Percentiles rank a stretch among this genome's conserved stretches.
Evolutionary conservation across 2,329 filamentous ascomycete species (phyloP).

Genomic region (Acrodontium crateriforme): DNA sequence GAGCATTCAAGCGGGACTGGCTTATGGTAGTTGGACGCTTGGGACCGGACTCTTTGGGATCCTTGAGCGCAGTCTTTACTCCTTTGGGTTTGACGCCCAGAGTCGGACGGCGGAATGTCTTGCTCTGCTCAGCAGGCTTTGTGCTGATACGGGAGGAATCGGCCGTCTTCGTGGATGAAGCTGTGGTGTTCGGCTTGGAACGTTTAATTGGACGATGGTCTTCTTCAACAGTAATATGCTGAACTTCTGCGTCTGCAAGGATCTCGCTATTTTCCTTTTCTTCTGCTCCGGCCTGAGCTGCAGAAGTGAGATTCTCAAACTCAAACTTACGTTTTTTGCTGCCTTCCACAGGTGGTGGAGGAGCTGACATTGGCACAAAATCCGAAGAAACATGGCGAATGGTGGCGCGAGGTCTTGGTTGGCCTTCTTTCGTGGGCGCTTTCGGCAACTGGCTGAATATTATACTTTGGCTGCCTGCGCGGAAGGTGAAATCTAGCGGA

Average conservation of each 20-base stretch:
- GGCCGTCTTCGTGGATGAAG: constrained; percentile 3
- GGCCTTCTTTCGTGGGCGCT: constrained; percentile 17
- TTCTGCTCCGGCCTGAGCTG: constrained; percentile 4
- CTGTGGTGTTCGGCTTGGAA: constrained; percentile 7
- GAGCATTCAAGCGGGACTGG: constrained; percentile 17
- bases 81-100: constrained; percentile 22
- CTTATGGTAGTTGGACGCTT: constrained; percentile 15
- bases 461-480: constrained; percentile 28
- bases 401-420: constrained; percentile 20
- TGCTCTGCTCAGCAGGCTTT: constrained; percentile 6
- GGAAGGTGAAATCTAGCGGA: constrained; percentile 35
- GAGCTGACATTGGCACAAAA: too few relatives aligned
- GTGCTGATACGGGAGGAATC: not conserved
- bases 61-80: constrained; percentile 8
- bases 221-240: too few relatives aligned
- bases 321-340: constrained; percentile 33
- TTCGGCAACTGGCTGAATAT: constrained; percentile 27
- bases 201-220: constrained; percentile 17
- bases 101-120: constrained; percentile 14
- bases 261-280: constrained; percentile 29
- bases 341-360: constrained; percentile 10
- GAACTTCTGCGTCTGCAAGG: constrained; percentile 16
- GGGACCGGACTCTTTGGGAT: too few relatives aligned
- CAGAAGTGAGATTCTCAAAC: constrained; percentile 21
- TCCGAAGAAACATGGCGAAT: constrained; percentile 32